Evolutionary conservation across 495 filamentous ascomycete species (phyloP).

Genomic region (Cercophora samala): DNA sequence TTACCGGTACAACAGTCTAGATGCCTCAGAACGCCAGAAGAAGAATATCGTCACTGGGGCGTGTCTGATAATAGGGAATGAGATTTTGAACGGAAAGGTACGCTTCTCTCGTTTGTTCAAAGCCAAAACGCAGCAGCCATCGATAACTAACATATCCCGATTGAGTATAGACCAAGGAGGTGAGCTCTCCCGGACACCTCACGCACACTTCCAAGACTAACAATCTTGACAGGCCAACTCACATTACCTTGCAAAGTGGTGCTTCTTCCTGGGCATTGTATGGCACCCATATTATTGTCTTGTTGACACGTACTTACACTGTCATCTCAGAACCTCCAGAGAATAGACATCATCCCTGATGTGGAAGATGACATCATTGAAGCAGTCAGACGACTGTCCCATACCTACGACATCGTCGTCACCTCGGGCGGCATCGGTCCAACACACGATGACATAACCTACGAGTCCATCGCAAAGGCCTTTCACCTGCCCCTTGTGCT

Average conservation of each 20-base stretch:
- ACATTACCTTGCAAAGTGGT: conserved; percentile 85
- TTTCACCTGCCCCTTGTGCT: conserved; percentile 73
- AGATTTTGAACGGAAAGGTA: conserved; percentile 95
- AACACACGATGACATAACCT: conserved; percentile 98
- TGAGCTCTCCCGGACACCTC: conserved; percentile 9
- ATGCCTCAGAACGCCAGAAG: conserved; percentile 26
- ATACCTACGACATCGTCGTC: conserved; percentile 87
- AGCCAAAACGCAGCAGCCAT: background rate
- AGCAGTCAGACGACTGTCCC: conserved; percentile 78
- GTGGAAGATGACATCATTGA: conserved; percentile 89
- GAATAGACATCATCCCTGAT: conserved; percentile 89
- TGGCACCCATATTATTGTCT: conserved; percentile 7
- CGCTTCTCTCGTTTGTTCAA: background rate
- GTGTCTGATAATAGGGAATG: conserved; percentile 94
- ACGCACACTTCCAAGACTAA: background rate
- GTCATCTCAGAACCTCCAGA: conserved; percentile 59
- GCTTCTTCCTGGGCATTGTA: conserved; percentile 82
- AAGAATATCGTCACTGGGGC: conserved; percentile 82
- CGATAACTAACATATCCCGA: conserved; percentile 17
- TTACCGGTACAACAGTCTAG: background rate
- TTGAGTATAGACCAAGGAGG: conserved; percentile 36
- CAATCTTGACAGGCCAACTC: conserved; percentile 72
- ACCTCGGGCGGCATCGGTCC: conserved; percentile 95
- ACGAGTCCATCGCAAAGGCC: conserved; percentile 86
- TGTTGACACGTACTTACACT: background rate